A percentile compares a stretch with the other conserved stretches of the same genome.
Evolutionary conservation across 2,329 filamentous ascomycete species (phyloP).

Genomic region (Calonectria leucothoes): DNA sequence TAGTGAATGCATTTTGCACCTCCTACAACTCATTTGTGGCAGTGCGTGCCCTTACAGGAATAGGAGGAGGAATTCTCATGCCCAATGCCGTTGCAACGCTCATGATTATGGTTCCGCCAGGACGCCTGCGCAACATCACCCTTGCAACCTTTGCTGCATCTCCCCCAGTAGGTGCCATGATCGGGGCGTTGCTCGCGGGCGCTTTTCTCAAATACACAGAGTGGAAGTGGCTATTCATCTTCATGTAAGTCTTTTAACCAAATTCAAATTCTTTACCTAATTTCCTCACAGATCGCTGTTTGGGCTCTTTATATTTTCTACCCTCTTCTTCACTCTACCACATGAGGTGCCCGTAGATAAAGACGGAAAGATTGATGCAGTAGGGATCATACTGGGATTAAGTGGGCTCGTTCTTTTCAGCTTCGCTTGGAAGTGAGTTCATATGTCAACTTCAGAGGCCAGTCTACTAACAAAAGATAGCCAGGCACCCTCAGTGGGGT

Average conservation of each 20-base stretch:
- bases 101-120: constrained; percentile 59
- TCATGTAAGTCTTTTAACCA: constrained; percentile 44
- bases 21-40: constrained; percentile 55
- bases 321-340: constrained; percentile 24
- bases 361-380: constrained; percentile 44
- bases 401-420: constrained; percentile 59
- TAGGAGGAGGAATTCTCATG: constrained; percentile 62
- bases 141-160: constrained; percentile 60
- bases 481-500: constrained; percentile 57
- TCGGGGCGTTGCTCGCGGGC: constrained; percentile 51
- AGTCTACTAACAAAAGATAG: constrained; percentile 10
- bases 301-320: constrained; percentile 17
- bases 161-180: constrained; percentile 35
- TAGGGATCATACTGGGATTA: constrained; percentile 53
- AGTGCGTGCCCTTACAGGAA: constrained; percentile 58
- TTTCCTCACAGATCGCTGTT: constrained; percentile 13
- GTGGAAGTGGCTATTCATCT: constrained; percentile 57
- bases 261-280: not conserved
- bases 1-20: constrained; percentile 38
- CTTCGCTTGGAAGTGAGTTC: constrained; percentile 60
- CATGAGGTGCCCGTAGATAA: constrained; percentile 37
- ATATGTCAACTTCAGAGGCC: too few relatives aligned
- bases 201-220: constrained; percentile 42
- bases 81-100: constrained; percentile 65
- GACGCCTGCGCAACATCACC: constrained; percentile 56